These are phyloP conservation scores for Globisporangium paroecandrum DNA, from an alignment of 352 stramenopile genomes.

Conservation along the genomic window DNA sequence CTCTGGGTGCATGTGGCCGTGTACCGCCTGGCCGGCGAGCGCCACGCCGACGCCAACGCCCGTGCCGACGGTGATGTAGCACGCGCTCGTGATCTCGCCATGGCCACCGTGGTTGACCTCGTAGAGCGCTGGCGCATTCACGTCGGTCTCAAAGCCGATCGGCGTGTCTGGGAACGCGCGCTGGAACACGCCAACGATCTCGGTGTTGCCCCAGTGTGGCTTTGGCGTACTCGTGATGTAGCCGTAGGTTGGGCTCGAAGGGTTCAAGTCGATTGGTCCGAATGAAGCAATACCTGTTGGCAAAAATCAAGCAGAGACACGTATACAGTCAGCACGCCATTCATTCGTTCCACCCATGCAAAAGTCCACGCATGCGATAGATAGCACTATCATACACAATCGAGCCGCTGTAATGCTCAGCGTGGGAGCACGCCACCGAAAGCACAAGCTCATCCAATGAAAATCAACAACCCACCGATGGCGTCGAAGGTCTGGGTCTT, in stretches of 20 bases:
- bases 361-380: not conserved
- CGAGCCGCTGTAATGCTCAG: not conserved
- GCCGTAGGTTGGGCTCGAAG: constrained; percentile 82
- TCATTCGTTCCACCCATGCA: constrained; percentile 1
- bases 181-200: constrained; percentile 71
- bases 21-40: constrained; percentile 88
- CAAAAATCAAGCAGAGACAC: not conserved
- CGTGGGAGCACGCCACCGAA: not conserved
- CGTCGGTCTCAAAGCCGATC: constrained; percentile 95
- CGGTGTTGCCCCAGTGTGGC: constrained; percentile 87
- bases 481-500: constrained; percentile 73
- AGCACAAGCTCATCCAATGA: not conserved
- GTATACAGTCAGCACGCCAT: not conserved
- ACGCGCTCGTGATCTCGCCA: constrained; percentile 66
- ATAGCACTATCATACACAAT: not conserved
- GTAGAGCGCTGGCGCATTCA: constrained; percentile 96
- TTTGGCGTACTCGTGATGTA: constrained; percentile 96
- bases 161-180: constrained; percentile 66
- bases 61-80: constrained; percentile 97
- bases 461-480: constrained; percentile 37
- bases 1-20: constrained; percentile 96
- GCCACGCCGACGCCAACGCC: constrained; percentile 94
- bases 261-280: constrained; percentile 89
- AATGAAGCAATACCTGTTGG: constrained; percentile 92
- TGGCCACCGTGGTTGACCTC: constrained; percentile 88